These are phyloP conservation scores for Usnea hakonensis DNA, from an alignment of 495 filamentous ascomycete genomes.

Conservation along the genomic window DNA sequence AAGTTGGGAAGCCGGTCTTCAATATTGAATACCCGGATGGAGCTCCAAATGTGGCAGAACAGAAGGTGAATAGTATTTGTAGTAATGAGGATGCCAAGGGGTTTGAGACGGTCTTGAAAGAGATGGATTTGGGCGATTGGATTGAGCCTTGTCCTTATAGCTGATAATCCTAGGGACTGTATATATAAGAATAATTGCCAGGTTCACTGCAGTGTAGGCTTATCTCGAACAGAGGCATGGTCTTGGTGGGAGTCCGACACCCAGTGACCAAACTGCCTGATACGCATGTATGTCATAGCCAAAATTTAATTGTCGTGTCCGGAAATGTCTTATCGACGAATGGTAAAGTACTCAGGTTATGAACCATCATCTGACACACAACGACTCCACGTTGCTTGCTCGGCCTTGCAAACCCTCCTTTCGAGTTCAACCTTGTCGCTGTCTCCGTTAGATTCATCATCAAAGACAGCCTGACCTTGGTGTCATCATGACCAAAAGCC, in stretches of 20 bases:
- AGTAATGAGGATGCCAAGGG: constrained; percentile 33
- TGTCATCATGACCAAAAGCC: constrained; percentile 32
- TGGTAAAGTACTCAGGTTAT: too few species aligned
- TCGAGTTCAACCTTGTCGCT: background rate
- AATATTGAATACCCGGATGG: constrained; percentile 57
- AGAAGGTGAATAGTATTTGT: constrained; percentile 33
- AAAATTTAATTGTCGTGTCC: too few species aligned
- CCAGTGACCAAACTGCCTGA: too few species aligned
- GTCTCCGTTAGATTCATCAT: background rate
- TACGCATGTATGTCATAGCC: too few species aligned
- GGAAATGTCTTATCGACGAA: too few species aligned
- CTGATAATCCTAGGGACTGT: background rate
- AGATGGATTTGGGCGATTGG: constrained; percentile 54
- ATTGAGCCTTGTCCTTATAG: constrained; percentile 40
- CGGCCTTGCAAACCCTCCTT: background rate
- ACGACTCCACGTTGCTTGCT: too few species aligned
- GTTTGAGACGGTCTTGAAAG: constrained; percentile 60
- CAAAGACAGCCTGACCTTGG: too few species aligned
- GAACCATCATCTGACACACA: background rate
- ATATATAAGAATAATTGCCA: too few species aligned
- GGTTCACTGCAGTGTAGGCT: too few species aligned
- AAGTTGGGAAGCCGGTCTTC: constrained; percentile 59
- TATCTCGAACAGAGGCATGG: too few species aligned
- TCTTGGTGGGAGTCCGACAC: too few species aligned
- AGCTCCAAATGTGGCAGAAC: constrained; percentile 19